phyloP scores from a whole-genome alignment of 352 stramenopile species.

The Pythium aristosporum region DNA sequence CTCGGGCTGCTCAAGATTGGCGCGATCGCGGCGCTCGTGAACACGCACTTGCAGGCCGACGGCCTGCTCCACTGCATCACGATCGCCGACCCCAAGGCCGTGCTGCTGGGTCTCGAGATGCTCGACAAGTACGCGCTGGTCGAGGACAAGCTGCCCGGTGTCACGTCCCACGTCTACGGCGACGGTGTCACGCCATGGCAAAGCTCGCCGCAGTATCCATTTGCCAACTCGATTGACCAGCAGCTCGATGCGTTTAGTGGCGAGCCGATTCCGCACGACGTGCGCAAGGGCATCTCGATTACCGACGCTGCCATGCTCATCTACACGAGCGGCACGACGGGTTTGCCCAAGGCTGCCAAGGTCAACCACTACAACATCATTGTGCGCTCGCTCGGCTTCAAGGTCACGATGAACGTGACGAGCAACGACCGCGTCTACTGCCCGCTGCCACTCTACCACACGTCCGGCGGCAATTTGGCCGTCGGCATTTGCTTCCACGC shows the following conservation, averaged over 20 bases:
- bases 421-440: conserved; percentile 82
- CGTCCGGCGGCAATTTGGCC: conserved; percentile 74
- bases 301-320: conserved; percentile 73
- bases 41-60: conserved; percentile 69
- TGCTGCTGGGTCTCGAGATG: conserved; percentile 61
- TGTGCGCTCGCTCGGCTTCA: conserved; percentile 52
- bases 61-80: conserved; percentile 75
- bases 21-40: conserved; percentile 83
- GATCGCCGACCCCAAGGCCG: conserved; percentile 52
- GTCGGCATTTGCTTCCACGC: conserved; percentile 81
- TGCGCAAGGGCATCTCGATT: conserved; percentile 38
- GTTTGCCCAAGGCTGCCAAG: conserved; percentile 71
- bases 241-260: conserved; percentile 25
- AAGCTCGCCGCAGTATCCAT: conserved; percentile 20
- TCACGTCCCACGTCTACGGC: conserved; percentile 53
- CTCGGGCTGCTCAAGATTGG: conserved; percentile 83
- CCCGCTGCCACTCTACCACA: conserved; percentile 83
- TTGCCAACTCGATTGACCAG: conserved; percentile 49
- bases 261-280: conserved; percentile 32
- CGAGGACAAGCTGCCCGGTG: conserved; percentile 34
- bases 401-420: conserved; percentile 49
- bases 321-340: conserved; percentile 87
- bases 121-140: conserved; percentile 44
- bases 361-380: conserved; percentile 79
- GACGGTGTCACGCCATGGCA: conserved; percentile 35